These are phyloP conservation scores for Neoascochyta sp. DNA, from an alignment of 2,329 filamentous ascomycete species.

Conservation along the genomic window DNA sequence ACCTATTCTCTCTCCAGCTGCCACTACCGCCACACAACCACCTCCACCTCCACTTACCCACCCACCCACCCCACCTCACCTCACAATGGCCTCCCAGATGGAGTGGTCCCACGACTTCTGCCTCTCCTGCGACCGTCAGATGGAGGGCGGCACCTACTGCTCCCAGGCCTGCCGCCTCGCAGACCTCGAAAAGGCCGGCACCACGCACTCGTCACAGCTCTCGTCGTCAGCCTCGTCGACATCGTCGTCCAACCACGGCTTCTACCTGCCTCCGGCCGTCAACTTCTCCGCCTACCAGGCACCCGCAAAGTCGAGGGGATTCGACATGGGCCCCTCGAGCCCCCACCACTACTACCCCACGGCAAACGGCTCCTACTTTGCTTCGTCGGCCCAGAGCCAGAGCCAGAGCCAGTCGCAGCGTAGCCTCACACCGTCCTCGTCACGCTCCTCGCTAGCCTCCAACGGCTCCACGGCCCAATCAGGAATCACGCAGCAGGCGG, in stretches of 20 bases:
- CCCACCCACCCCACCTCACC: neutral
- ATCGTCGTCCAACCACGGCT: constrained; percentile 51
- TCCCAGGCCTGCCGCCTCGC: constrained; percentile 86
- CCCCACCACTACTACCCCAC: constrained; percentile 39
- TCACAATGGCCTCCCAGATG: constrained; percentile 42
- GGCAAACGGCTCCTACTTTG: constrained; percentile 38
- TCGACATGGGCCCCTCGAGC: constrained; percentile 45
- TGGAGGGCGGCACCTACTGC: constrained; percentile 75
- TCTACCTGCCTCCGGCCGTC: constrained; percentile 71
- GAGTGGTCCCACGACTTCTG: constrained; percentile 89
- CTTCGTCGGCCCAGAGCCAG: constrained; percentile 19
- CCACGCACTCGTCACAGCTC: constrained; percentile 38
- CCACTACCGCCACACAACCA: constrained; percentile 2
- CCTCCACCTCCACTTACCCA: constrained; percentile 3
- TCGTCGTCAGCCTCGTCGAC: constrained; percentile 55
- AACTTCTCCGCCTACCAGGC: constrained; percentile 66
- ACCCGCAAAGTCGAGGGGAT: constrained; percentile 46
- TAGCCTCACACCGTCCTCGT: constrained; percentile 61
- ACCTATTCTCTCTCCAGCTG: constrained; percentile 3
- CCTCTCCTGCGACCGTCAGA: constrained; percentile 88
- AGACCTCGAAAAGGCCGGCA: constrained; percentile 70
- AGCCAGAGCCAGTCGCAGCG: constrained; percentile 35
- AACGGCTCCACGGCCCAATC: constrained; percentile 52
- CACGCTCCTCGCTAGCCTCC: constrained; percentile 79
- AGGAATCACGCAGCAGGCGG: constrained; percentile 70